Percentiles rank a stretch among this genome's conserved stretches.
phyloP scores from a whole-genome alignment of 352 stramenopile genomes.

The Globisporangium takayamanum region DNA sequence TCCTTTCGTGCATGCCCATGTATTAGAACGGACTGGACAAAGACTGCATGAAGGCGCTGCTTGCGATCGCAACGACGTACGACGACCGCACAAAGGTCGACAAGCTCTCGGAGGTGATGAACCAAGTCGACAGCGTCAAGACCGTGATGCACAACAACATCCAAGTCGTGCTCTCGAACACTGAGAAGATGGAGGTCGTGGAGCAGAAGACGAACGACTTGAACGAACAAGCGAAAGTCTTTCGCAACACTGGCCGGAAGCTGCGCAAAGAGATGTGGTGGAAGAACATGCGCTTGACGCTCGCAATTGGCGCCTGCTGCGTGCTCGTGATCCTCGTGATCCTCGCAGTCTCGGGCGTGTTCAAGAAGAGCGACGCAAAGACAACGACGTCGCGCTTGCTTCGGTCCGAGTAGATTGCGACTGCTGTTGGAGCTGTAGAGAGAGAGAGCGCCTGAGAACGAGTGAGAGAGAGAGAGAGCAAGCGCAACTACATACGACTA shows the following conservation, averaged over 20 bases:
- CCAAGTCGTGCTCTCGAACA: constrained; percentile 81
- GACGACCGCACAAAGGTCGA: constrained; percentile 85
- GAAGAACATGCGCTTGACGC: constrained; percentile 80
- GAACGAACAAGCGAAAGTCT: constrained; percentile 84
- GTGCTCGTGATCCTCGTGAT: constrained; percentile 75
- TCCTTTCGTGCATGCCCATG: not conserved
- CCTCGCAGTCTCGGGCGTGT: constrained; percentile 62
- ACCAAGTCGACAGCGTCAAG: constrained; percentile 77
- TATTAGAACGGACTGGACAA: constrained; percentile 68
- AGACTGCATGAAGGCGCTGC: constrained; percentile 61
- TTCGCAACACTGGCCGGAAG: constrained; percentile 76
- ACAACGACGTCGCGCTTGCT: constrained; percentile 12
- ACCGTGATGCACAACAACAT: constrained; percentile 87
- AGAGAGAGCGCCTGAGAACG: not conserved
- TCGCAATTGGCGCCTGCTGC: constrained; percentile 49
- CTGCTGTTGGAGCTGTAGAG: not conserved
- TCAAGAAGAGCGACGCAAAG: constrained; percentile 46
- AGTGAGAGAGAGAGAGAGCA: not conserved
- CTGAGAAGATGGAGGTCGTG: constrained; percentile 85
- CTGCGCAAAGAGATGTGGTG: constrained; percentile 80
- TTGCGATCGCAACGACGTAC: constrained; percentile 58
- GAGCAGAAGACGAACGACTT: constrained; percentile 86
- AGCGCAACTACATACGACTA: not conserved
- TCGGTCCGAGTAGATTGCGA: constrained; percentile 4
- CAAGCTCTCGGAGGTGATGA: constrained; percentile 81